phyloP scores from a whole-genome alignment of 495 filamentous ascomycete species.

The Trichoderma asperelloides region DNA sequence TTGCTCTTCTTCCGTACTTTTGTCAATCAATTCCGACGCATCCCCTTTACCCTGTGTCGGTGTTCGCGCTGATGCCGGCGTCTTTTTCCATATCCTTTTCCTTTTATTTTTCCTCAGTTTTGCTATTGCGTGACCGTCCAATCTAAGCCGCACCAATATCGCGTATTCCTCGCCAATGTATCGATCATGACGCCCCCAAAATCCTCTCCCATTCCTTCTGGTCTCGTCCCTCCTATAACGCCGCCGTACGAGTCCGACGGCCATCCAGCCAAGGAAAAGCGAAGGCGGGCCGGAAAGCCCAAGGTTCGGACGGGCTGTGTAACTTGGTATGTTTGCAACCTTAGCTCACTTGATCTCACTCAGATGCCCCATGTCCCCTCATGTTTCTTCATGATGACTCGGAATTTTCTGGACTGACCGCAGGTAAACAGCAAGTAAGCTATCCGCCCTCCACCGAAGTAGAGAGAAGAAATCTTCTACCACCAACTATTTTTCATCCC shows the following conservation, averaged over 20 bases:
- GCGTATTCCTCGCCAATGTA: background rate
- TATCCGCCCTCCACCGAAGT: background rate
- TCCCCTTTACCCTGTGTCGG: background rate
- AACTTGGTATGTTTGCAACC: constrained; percentile 2
- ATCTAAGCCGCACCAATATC: background rate
- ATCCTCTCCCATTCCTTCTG: background rate
- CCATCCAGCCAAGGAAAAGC: background rate
- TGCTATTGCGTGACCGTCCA: background rate
- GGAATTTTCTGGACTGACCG: background rate
- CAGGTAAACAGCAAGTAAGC: background rate
- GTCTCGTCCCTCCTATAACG: background rate
- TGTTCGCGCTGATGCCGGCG: background rate
- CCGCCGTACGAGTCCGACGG: background rate
- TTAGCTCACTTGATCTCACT: background rate
- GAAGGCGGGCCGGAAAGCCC: background rate
- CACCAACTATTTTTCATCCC: too few species aligned
- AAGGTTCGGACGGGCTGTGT: constrained; percentile 6
- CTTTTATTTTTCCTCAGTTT: background rate
- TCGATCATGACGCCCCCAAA: background rate
- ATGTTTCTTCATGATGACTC: background rate
- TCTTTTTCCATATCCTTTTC: background rate
- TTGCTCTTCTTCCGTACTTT: background rate
- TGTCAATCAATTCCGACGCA: background rate
- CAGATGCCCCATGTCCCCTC: background rate
- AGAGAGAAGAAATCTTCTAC: background rate